Evolutionary conservation across 2,329 filamentous ascomycete genomes (phyloP).

Genomic region (Cladophialophora exuberans): DNA sequence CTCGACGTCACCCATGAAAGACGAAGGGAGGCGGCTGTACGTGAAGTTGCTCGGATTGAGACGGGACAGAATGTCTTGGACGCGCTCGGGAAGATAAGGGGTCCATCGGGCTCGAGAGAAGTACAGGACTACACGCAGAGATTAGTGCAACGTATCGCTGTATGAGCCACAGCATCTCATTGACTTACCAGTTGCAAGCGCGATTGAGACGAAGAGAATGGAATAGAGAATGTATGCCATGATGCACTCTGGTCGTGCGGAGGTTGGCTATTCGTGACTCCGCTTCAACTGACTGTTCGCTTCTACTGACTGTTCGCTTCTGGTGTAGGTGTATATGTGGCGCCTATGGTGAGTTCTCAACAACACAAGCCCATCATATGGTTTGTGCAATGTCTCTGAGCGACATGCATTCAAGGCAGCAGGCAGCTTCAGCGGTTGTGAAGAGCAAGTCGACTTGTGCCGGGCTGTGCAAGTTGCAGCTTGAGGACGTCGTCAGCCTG

Average conservation of each 20-base stretch:
- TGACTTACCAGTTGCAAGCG: slow-evolving; percentile 68
- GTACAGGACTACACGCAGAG: slow-evolving; percentile 65
- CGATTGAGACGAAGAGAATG: slow-evolving; percentile 59
- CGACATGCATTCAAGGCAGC: neutral
- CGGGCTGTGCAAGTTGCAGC: neutral
- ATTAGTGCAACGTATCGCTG: neutral
- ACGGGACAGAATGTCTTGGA: slow-evolving; percentile 50
- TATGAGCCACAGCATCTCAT: neutral
- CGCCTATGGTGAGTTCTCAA: neutral
- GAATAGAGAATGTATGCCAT: slow-evolving; percentile 25
- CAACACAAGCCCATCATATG: slow-evolving; percentile 1
- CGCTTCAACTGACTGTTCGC: neutral
- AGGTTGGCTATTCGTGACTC: neutral
- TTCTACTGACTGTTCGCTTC: neutral
- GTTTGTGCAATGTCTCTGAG: slow-evolving; percentile 1
- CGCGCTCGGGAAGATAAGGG: slow-evolving; percentile 59
- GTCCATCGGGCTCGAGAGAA: slow-evolving; percentile 79
- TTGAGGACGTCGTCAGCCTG: slow-evolving; percentile 20
- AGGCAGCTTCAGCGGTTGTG: neutral
- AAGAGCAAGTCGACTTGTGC: neutral
- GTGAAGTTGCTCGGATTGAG: slow-evolving; percentile 44
- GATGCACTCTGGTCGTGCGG: neutral
- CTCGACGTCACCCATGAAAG: slow-evolving; percentile 84
- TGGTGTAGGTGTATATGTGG: too few relatives aligned
- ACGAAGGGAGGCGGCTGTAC: slow-evolving; percentile 78